A percentile compares a stretch with the other conserved stretches of the same genome.
These are phyloP conservation scores for Teunomyces gatunensis DNA, from an alignment of 805 yeast genomes.

Conservation along the genomic window DNA sequence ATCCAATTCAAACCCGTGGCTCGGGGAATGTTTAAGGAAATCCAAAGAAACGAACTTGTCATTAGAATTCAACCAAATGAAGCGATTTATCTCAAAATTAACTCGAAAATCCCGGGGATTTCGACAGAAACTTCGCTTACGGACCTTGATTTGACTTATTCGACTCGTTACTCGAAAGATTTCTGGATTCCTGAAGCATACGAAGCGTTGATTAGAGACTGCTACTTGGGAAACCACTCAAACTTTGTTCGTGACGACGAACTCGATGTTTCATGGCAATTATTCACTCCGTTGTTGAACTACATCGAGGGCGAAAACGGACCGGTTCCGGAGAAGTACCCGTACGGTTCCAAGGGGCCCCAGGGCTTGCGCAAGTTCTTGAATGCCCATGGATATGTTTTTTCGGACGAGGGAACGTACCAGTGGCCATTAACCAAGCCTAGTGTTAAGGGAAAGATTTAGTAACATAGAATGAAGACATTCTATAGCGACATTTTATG, in stretches of 20 bases:
- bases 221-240: slow-evolving; percentile 88
- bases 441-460: slow-evolving; percentile 27
- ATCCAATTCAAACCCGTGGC: slow-evolving; percentile 88
- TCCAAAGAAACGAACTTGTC: slow-evolving; percentile 90
- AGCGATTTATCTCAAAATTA: slow-evolving; percentile 89
- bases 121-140: slow-evolving; percentile 78
- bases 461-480: background rate
- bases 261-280: slow-evolving; percentile 86
- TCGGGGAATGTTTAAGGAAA: slow-evolving; percentile 73
- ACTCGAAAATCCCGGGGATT: slow-evolving; percentile 91
- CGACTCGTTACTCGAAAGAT: slow-evolving; percentile 70
- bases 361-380: slow-evolving; percentile 58
- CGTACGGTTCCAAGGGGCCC: slow-evolving; percentile 95
- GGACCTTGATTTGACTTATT: slow-evolving; percentile 86
- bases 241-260: slow-evolving; percentile 98
- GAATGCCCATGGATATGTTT: slow-evolving; percentile 68
- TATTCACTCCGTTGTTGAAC: slow-evolving; percentile 88
- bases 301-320: slow-evolving; percentile 69
- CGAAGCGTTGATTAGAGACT: slow-evolving; percentile 91
- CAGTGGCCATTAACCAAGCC: slow-evolving; percentile 88
- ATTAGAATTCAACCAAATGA: slow-evolving; percentile 93
- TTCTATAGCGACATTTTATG: background rate
- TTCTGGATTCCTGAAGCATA: slow-evolving; percentile 98
- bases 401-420: slow-evolving; percentile 61
- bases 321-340: slow-evolving; percentile 66